phyloP scores from a whole-genome alignment of 2,329 filamentous ascomycete species.

The Colletotrichum acutatum region DNA sequence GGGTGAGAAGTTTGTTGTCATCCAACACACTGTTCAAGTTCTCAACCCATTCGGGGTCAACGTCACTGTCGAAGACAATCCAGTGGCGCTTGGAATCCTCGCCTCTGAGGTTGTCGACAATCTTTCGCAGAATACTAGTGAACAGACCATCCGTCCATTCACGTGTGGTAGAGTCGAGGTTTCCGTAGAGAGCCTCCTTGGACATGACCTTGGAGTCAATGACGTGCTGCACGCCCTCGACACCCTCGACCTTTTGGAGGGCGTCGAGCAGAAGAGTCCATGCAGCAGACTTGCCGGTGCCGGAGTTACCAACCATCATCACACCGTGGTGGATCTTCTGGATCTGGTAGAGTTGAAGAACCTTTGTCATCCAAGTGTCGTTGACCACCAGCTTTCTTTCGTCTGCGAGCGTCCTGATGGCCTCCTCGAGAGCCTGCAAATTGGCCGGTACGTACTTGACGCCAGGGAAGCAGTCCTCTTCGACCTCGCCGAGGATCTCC shows the following conservation, averaged over 20 bases:
- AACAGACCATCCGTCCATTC: slow-evolving; percentile 99
- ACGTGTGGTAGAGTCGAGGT: slow-evolving; percentile 92
- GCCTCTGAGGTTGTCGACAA: slow-evolving; percentile 97
- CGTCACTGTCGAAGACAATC: slow-evolving; percentile 99
- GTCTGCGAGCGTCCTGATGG: slow-evolving; percentile 83
- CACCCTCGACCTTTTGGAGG: slow-evolving; percentile 86
- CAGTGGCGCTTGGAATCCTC: slow-evolving; percentile 97
- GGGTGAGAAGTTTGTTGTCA: slow-evolving; percentile 96
- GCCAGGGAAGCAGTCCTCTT: slow-evolving; percentile 88
- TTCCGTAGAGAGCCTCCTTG: slow-evolving; percentile 97
- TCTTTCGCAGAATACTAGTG: slow-evolving; percentile 96
- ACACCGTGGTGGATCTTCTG: slow-evolving; percentile 98
- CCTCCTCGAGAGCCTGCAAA: slow-evolving; percentile 79
- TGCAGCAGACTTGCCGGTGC: slow-evolving; percentile 95
- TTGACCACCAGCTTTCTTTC: slow-evolving; percentile 91
- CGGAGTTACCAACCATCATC: slow-evolving; percentile 99
- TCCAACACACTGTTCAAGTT: slow-evolving; percentile 99
- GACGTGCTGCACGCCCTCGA: slow-evolving; percentile 95
- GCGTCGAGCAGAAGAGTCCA: slow-evolving; percentile 95
- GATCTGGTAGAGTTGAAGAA: slow-evolving; percentile 97
- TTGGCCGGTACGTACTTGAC: slow-evolving; percentile 93
- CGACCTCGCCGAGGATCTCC: slow-evolving; percentile 85
- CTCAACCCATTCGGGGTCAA: slow-evolving; percentile 99
- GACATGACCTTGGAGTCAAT: slow-evolving; percentile 99
- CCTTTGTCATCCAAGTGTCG: slow-evolving; percentile 97